Conservation (phyloP, 2,329 filamentous ascomycete species). For the Xylariaceae sp. region DNA sequence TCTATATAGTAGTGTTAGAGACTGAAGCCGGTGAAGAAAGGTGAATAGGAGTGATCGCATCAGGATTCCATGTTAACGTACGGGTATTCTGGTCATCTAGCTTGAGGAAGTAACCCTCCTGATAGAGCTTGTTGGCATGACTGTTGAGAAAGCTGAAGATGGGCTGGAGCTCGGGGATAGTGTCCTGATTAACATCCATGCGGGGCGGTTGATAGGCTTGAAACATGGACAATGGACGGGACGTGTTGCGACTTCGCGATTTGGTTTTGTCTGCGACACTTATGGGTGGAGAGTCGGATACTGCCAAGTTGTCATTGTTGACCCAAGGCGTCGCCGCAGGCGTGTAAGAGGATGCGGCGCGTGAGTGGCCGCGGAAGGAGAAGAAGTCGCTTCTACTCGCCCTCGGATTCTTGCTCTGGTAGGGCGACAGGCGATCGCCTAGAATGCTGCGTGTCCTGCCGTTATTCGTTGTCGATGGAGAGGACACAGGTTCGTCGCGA, state of each 20-base stretch:
- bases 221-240: constrained; percentile 78
- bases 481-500: constrained; percentile 24
- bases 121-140: constrained; percentile 93
- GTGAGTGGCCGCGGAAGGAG: constrained; percentile 23
- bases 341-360: constrained; percentile 26
- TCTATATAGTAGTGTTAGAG: constrained; percentile 46
- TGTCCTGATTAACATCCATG: constrained; percentile 81
- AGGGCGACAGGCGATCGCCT: constrained; percentile 11
- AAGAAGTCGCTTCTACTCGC: constrained; percentile 23
- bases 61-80: constrained; percentile 44
- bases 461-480: constrained; percentile 24
- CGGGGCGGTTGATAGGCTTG: constrained; percentile 79
- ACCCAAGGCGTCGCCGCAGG: constrained; percentile 26
- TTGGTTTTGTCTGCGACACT: constrained; percentile 27
- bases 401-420: constrained; percentile 13
- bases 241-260: constrained; percentile 44
- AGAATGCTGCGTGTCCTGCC: constrained; percentile 14
- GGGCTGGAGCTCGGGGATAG: constrained; percentile 85
- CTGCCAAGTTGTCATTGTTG: constrained; percentile 38
- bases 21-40: constrained; percentile 11
- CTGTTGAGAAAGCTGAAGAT: constrained; percentile 93
- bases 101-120: constrained; percentile 97
- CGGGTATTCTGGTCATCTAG: constrained; percentile 89
- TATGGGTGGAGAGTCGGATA: constrained; percentile 38
- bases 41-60: background rate